Evolutionary conservation across 257 asterid species (phyloP).

Genomic region (Thymus quinquecostatus): DNA sequence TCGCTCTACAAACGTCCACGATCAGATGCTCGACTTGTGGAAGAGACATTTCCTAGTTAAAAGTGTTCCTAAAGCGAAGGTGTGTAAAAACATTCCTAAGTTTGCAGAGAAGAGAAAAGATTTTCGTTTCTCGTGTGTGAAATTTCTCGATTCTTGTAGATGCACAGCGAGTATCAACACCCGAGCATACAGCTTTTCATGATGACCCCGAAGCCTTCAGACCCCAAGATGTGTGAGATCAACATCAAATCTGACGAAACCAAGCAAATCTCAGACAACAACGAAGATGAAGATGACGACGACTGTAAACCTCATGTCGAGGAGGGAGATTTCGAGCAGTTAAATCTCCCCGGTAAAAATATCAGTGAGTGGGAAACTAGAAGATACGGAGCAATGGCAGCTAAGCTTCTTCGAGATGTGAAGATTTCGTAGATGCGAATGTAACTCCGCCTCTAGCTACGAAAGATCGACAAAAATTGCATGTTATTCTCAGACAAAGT

Average conservation of each 20-base stretch:
- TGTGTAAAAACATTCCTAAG: constrained; percentile 31
- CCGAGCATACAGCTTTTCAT: constrained; percentile 88
- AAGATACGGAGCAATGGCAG: constrained; percentile 94
- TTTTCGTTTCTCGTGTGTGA: no score
- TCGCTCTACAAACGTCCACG: constrained; percentile 94
- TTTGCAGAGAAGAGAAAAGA: background rate
- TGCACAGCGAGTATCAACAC: constrained; percentile 86
- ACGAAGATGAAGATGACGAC: constrained; percentile 41
- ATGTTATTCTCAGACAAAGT: background rate
- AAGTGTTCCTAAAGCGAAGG: constrained; percentile 84
- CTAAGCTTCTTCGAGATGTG: constrained; percentile 85
- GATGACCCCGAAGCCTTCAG: constrained; percentile 63
- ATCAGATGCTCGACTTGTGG: constrained; percentile 86
- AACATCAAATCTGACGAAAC: constrained; percentile 42
- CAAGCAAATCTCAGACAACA: constrained; percentile 51
- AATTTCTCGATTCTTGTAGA: constrained; percentile 46
- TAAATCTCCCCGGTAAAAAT: constrained; percentile 37
- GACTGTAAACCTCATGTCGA: constrained; percentile 31
- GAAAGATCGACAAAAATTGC: background rate
- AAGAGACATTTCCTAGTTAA: constrained; percentile 74
- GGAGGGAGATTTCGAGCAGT: constrained; percentile 36
- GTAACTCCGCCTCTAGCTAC: background rate
- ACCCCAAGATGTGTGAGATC: constrained; percentile 24
- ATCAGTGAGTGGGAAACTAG: constrained; percentile 90
- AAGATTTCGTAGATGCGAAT: constrained; percentile 52